phyloP scores from a whole-genome alignment of 106 monocot genomes.

The Dioscorea dumetorum region DNA sequence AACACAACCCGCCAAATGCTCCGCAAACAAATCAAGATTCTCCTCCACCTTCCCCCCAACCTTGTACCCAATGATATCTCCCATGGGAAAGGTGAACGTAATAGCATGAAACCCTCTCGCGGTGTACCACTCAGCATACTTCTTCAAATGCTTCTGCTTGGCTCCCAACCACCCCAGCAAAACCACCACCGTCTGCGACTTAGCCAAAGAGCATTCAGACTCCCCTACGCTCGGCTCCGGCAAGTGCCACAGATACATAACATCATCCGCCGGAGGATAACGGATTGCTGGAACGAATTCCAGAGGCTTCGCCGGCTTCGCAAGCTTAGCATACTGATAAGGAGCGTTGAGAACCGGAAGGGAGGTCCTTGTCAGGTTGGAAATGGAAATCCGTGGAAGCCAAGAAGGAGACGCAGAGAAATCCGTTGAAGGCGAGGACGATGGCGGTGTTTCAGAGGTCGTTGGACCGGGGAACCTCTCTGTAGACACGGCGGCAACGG shows the following conservation, averaged over 20 bases:
- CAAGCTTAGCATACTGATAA: conserved; percentile 66
- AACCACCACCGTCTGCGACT: conserved; percentile 77
- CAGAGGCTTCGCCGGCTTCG: conserved; percentile 4
- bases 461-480: conserved; percentile 35
- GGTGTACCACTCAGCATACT: conserved; percentile 94
- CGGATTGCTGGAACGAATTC: conserved; percentile 4
- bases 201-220: conserved; percentile 22
- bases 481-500: conserved; percentile 53
- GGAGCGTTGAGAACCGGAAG: conserved; percentile 21
- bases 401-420: conserved; percentile 9
- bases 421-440: too few species aligned
- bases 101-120: conserved; percentile 85
- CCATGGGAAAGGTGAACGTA: conserved; percentile 90
- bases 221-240: conserved; percentile 40
- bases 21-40: conserved; percentile 55
- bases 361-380: conserved; percentile 14
- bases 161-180: conserved; percentile 93
- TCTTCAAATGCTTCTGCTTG: conserved; percentile 82
- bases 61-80: conserved; percentile 69
- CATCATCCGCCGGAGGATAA: conserved; percentile 44
- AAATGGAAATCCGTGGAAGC: conserved; percentile 26
- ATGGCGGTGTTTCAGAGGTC: conserved; percentile 2
- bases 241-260: conserved; percentile 76
- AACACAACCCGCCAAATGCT: conserved; percentile 71
- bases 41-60: conserved; percentile 64